Conservation (phyloP, 306 rosid species). For the Cucurbita maxima region DNA sequence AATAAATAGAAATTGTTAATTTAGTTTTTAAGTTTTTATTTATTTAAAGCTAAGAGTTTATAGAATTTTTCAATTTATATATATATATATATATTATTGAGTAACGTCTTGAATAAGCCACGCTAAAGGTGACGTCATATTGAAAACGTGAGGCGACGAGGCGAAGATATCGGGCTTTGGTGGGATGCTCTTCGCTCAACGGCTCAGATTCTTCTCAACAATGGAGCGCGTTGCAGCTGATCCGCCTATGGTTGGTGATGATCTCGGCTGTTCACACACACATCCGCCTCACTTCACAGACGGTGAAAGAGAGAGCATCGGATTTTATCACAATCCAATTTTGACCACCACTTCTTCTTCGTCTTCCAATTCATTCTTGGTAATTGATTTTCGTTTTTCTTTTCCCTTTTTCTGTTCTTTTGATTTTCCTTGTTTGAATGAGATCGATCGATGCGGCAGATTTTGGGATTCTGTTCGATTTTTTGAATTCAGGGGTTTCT, state of each 20-base stretch:
- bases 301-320: neutral
- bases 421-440: neutral
- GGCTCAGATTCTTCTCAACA: neutral
- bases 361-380: neutral
- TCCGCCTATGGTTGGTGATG: neutral
- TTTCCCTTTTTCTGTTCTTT: neutral
- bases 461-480: neutral
- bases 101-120: neutral
- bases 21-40: too few species aligned
- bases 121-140: neutral
- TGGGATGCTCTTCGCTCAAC: neutral
- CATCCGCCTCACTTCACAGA: neutral
- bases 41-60: too few species aligned
- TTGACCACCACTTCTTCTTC: neutral
- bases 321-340: neutral
- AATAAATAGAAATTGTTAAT: too few species aligned
- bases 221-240: neutral
- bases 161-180: neutral
- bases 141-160: neutral
- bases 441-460: neutral
- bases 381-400: neutral
- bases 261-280: neutral
- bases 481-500: neutral
- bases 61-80: too few species aligned
- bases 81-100: neutral